phyloP scores from a whole-genome alignment of 2,329 filamentous ascomycete species.

The Sporothrix phasma region DNA sequence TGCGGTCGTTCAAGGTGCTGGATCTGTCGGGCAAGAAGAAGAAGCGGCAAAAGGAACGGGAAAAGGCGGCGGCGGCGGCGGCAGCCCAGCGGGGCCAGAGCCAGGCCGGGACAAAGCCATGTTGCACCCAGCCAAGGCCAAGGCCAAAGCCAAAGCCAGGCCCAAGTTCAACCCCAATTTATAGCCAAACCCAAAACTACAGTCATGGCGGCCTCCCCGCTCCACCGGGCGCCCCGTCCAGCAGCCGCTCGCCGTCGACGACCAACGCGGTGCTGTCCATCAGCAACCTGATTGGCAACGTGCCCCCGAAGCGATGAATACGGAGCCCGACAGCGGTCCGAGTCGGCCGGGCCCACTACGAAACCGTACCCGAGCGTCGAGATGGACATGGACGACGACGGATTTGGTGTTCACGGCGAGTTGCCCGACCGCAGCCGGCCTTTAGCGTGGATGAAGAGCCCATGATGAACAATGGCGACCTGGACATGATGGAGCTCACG shows the following conservation, averaged over 20 bases:
- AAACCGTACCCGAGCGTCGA: background rate
- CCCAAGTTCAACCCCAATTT: too few species aligned
- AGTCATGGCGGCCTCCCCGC: background rate
- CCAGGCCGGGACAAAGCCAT: background rate
- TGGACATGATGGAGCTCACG: conserved; percentile 9
- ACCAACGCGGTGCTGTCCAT: conserved; percentile 10
- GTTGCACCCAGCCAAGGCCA: too few species aligned
- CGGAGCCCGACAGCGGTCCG: background rate
- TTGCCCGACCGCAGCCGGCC: background rate
- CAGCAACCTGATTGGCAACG: conserved; percentile 12
- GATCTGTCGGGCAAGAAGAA: conserved; percentile 13
- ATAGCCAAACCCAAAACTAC: too few species aligned
- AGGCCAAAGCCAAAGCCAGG: background rate
- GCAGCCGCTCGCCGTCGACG: background rate
- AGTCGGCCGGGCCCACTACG: background rate
- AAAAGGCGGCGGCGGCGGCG: background rate
- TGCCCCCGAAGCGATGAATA: conserved; percentile 4
- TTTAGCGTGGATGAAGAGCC: conserved; percentile 3
- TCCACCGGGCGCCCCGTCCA: background rate
- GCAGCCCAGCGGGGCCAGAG: background rate
- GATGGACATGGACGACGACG: conserved; percentile 13
- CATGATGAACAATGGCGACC: background rate
- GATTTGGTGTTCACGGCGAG: background rate
- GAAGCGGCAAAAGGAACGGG: background rate
- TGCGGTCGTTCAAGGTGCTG: conserved; percentile 19